Evolutionary conservation across 257 asterid species (phyloP).

Genomic region (Solanum dulcamara): DNA sequence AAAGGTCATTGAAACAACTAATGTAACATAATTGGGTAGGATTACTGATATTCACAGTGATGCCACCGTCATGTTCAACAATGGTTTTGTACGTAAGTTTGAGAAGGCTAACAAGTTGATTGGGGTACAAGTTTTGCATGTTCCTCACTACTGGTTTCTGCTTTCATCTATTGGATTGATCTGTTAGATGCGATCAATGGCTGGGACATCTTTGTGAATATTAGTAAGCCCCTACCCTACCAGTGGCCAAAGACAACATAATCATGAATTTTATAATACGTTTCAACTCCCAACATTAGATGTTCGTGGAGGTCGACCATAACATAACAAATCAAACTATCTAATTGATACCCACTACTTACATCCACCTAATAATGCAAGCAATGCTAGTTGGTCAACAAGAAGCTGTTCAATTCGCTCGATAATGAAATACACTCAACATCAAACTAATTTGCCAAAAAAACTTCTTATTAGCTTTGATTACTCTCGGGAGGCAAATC

Average conservation of each 20-base stretch:
- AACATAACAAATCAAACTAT: background rate
- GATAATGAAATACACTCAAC: background rate
- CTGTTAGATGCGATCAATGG: no score
- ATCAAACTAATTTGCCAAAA: background rate
- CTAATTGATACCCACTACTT: background rate
- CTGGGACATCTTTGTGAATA: no score
- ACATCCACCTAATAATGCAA: background rate
- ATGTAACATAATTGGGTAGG: background rate
- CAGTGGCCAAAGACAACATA: background rate
- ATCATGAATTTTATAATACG: background rate
- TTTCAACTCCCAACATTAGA: background rate
- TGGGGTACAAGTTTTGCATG: background rate
- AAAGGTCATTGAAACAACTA: background rate
- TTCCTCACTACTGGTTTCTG: background rate
- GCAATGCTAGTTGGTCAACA: background rate
- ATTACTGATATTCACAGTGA: background rate
- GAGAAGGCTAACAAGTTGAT: background rate
- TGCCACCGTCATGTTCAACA: background rate
- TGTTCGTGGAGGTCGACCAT: background rate
- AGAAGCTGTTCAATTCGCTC: background rate
- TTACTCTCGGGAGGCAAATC: slow-evolving; percentile 40
- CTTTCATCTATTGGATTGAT: background rate
- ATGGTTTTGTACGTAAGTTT: background rate
- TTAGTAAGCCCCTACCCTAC: background rate
- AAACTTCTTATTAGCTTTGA: background rate